phyloP scores from a whole-genome alignment of 75 land plant genomes.

The Selaginella moellendorffii region DNA sequence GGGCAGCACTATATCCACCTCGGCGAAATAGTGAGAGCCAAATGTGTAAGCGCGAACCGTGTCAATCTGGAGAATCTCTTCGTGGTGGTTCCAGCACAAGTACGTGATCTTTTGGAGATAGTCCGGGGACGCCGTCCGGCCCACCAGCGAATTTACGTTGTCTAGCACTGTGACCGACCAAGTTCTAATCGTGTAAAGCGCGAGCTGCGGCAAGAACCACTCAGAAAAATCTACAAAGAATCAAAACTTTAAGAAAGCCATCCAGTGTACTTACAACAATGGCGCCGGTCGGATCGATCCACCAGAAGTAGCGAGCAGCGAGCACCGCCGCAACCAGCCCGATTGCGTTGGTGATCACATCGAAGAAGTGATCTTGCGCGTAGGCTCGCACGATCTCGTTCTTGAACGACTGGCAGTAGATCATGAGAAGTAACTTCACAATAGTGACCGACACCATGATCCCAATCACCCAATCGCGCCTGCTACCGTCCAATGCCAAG shows the following conservation, averaged over 20 bases:
- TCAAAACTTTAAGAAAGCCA: too few relatives aligned
- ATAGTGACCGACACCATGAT: conserved; percentile 78
- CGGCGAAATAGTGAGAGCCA: conserved; percentile 87
- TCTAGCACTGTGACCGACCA: conserved; percentile 84
- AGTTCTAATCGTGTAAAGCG: conserved; percentile 68
- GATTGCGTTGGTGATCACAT: conserved; percentile 82
- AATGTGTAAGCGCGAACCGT: conserved; percentile 94
- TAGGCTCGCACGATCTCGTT: conserved; percentile 86
- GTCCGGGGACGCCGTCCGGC: conserved; percentile 76
- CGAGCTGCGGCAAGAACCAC: conserved; percentile 29
- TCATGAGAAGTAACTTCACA: conserved; percentile 54
- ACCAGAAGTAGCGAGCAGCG: conserved; percentile 45
- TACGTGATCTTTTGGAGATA: conserved; percentile 73
- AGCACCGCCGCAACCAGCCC: conserved; percentile 62
- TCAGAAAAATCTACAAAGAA: too few relatives aligned
- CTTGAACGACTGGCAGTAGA: conserved; percentile 62
- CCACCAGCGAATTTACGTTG: conserved; percentile 66
- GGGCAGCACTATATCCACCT: conserved; percentile 86
- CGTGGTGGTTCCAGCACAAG: conserved; percentile 89
- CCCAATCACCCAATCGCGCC: conserved; percentile 67
- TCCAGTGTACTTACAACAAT: conserved; percentile 56
- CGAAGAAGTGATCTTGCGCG: conserved; percentile 88
- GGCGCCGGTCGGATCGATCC: conserved; percentile 87
- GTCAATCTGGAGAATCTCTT: conserved; percentile 72
- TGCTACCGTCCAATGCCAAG: conserved; percentile 25